Evolutionary conservation across 2,329 filamentous ascomycete genomes (phyloP), one percentile per base, ranked within the genome.

Genomic region (Chaetomium sp.): DNA sequence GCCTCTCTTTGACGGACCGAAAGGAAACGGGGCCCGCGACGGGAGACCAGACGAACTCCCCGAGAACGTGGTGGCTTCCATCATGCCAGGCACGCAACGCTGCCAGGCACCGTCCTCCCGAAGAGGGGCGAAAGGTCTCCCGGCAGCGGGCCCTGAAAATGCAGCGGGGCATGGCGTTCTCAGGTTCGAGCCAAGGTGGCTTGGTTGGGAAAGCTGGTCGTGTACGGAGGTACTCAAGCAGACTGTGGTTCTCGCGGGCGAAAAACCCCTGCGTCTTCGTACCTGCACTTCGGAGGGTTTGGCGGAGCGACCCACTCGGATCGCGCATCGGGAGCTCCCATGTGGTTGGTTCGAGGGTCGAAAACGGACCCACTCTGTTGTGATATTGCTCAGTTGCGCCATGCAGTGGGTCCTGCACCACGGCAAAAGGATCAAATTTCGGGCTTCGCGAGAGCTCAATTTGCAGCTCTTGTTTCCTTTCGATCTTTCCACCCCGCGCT

Each of bases 271-370:
- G 19, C 3, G 32, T 3, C 4, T 27, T 51, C 12, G 61, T 61
- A 58, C 37, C 40, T 12, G 14, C 8, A 59, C 59, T 44, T 53
- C 36, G 37, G 32, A 10, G 47, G n/a, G 3, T 14, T 14, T 43
- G 33, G 6, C 11, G 38, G 49, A 49, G 46, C 44, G 36, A 19
- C 35, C 54, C 54, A 55, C 53, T 11, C 4, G 8, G 34, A 38
- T 6, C 14, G 27, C 35, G 56, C 56, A 52, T 53, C 50, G 48
- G 38, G 33, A 5, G 6, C 36, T 34, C 6, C 32, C 12, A 53
- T 45, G 11, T 54, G 53, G 50, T 59, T 59, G 57, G 57, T 11
- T 56, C 36, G 49, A 12, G 19, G 10, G n/a, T 5, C 34, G n/a
- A 43, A 46, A 51, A 27, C 34, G 45, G 36, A 42, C 14, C 57